phyloP scores from a whole-genome alignment of 257 asterid genomes.

The Paulownia fortunei region DNA sequence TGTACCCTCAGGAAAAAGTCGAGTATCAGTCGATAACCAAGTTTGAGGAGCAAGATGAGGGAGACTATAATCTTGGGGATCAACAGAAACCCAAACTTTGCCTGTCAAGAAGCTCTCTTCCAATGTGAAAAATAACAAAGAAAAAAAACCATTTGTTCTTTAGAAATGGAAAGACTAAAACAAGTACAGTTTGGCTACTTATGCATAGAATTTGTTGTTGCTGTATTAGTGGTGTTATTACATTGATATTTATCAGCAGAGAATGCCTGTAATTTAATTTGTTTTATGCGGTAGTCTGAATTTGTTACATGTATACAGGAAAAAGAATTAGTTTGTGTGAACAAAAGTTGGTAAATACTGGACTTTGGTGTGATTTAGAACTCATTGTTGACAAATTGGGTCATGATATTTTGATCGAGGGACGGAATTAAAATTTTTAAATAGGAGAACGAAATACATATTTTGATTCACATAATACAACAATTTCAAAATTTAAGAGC shows the following conservation, averaged over 20 bases:
- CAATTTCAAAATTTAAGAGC: no score
- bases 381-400: no score
- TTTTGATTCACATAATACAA: no score
- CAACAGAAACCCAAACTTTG: slow-evolving; percentile 25
- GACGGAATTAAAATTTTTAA: no score
- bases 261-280: background rate
- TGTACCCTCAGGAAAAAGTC: slow-evolving; percentile 42
- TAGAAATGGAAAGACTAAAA: background rate
- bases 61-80: slow-evolving; percentile 33
- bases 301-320: background rate
- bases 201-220: background rate
- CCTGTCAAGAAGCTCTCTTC: slow-evolving; percentile 33
- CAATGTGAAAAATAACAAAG: slow-evolving; percentile 27
- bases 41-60: slow-evolving; percentile 40
- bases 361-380: no score
- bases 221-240: background rate
- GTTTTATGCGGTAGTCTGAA: background rate
- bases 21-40: slow-evolving; percentile 51
- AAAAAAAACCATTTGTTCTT: background rate
- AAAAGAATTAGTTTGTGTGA: background rate
- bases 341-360: no score
- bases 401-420: no score
- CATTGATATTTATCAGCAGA: background rate
- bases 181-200: background rate
- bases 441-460: no score